Evolutionary conservation across 352 stramenopile genomes (phyloP), one percentile per base, ranked within the genome.

Genomic region (Globisporangium uncinulatum): DNA sequence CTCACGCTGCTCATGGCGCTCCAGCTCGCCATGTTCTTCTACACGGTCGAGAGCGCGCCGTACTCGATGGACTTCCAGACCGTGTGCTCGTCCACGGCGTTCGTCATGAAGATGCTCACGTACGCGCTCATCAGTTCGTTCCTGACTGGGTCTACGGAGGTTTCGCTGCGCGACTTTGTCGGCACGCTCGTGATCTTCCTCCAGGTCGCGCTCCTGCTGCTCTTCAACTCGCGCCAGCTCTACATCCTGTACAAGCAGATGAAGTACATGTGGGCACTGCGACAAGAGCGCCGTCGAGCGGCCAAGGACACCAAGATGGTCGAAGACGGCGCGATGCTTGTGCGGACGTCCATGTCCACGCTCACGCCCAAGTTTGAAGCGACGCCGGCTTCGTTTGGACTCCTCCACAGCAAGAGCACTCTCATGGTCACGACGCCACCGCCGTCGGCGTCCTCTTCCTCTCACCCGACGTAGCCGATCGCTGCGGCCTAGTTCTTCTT

Each of bases 71-170:
- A 83, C 11, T 90, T 90, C 67, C 80, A 90, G 65, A 87, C 70
- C 7, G 66, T 81, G 20, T 87, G 77, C 63, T 80, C 80, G 29
- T 76, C 77, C 15, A 79, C 72, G 6, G 80, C 80, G 15, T 90
- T 88, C 57, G 56, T 90, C n/a, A 86, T 90, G 74, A 90, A 90
- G 62, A 90, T 90, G 74, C 62, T 88, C 54, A 90, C 80, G 42
- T 90, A 90, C 59, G 80, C 77, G 42, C 74, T 90, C n/a, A 87
- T 90, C 64, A 86, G 73, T 36, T 82, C 71, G 37, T 90, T 90
- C 51, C 62, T 90, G n/a, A 86, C 76, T 15, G 62, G 73, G 20
- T 71, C 70, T 13, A 76, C 71, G 14, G 66, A 86, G 7, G 59
- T 53, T n/a, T 55, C 56, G 5, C 59, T 88, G 47, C 76, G 80